Evolutionary conservation across 768 basidiomycete genomes (phyloP).

Genomic region (Tylopilus sp.): DNA sequence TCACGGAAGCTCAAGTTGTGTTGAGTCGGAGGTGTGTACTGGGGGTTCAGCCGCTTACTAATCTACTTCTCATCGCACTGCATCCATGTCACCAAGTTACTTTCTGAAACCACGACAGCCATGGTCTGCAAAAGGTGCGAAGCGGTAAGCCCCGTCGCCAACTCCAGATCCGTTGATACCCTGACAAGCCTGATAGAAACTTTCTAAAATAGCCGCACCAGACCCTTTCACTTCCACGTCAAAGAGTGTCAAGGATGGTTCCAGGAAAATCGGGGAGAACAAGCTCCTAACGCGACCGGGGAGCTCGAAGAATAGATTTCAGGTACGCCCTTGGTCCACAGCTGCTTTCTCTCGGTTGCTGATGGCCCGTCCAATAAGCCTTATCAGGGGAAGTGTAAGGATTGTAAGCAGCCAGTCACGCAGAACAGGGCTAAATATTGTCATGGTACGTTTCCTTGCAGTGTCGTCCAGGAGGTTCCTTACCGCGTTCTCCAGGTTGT

Average conservation of each 20-base stretch:
- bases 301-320: slow-evolving; percentile 72
- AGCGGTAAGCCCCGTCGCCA: slow-evolving; percentile 42
- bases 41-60: slow-evolving; percentile 14
- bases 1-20: neutral
- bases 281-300: slow-evolving; percentile 72
- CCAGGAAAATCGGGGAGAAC: slow-evolving; percentile 81
- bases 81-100: slow-evolving; percentile 4
- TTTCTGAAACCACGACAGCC: slow-evolving; percentile 14
- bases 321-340: slow-evolving; percentile 43
- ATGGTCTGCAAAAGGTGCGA: slow-evolving; percentile 93
- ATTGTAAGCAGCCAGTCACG: slow-evolving; percentile 79
- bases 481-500: slow-evolving; percentile 51
- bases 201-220: slow-evolving; percentile 85
- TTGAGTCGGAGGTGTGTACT: neutral
- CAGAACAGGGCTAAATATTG: slow-evolving; percentile 90
- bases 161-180: slow-evolving; percentile 1
- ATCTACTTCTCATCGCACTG: slow-evolving; percentile 1
- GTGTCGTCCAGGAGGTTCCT: slow-evolving; percentile 1
- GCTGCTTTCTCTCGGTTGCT: slow-evolving; percentile 7
- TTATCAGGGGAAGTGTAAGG: slow-evolving; percentile 84
- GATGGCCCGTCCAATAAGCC: slow-evolving; percentile 45
- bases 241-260: slow-evolving; percentile 72
- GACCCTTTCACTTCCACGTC: slow-evolving; percentile 81
- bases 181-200: slow-evolving; percentile 54
- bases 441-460: slow-evolving; percentile 54